Conservation (phyloP, 176 grass and related monocot species). For the Oryza longistaminata region DNA sequence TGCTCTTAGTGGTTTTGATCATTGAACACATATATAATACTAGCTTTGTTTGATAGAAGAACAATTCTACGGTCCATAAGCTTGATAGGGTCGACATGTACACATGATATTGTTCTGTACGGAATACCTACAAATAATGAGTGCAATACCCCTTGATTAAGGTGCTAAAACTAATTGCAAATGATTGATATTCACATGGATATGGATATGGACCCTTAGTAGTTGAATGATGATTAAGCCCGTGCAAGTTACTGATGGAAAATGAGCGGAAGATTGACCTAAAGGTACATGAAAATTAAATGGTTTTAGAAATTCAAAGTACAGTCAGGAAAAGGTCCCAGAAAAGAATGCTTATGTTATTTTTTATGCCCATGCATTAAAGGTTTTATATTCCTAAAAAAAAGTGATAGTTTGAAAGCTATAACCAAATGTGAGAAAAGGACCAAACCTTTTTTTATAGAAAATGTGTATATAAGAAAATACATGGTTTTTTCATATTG, state of each 20-base stretch:
- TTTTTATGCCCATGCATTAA: neutral
- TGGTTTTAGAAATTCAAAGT: neutral
- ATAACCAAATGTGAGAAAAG: neutral
- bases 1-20: neutral
- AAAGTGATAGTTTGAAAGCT: neutral
- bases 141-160: conserved; percentile 2
- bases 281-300: neutral
- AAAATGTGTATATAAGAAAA: neutral
- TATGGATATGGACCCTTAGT: neutral
- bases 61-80: neutral
- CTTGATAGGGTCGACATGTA: neutral
- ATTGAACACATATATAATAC: neutral
- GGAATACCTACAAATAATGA: neutral
- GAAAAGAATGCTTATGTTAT: neutral
- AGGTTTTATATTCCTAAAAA: neutral
- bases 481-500: neutral
- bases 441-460: neutral
- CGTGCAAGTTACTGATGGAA: neutral
- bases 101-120: conserved; percentile 5
- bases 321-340: neutral
- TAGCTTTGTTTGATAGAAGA: neutral
- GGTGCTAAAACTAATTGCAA: neutral
- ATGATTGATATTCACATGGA: neutral
- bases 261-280: neutral
- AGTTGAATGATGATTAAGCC: neutral